phyloP scores from a whole-genome alignment of 805 yeast genomes.

The Wickerhamiella azyma region DNA sequence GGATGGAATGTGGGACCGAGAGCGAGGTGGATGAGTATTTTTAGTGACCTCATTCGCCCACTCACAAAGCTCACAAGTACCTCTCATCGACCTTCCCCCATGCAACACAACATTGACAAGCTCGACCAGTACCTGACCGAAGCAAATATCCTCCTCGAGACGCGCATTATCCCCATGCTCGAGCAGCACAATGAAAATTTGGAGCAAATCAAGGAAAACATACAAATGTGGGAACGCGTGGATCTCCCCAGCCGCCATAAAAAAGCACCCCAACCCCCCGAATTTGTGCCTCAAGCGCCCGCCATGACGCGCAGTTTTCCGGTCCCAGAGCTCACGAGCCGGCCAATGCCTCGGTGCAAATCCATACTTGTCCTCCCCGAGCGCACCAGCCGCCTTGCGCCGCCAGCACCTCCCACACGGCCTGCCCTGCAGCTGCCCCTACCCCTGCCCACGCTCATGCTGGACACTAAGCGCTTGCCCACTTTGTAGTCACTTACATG shows the following conservation, averaged over 20 bases:
- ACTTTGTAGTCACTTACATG: slow-evolving; percentile 33
- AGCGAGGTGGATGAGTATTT: too few species aligned
- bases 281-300: too few species aligned
- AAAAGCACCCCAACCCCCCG: too few species aligned
- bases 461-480: too few species aligned
- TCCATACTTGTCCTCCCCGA: too few species aligned
- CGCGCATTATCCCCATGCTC: background rate
- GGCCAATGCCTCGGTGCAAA: too few species aligned
- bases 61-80: too few species aligned
- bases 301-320: background rate
- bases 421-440: too few species aligned
- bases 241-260: background rate
- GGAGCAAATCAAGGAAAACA: background rate
- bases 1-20: background rate
- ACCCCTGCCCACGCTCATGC: background rate
- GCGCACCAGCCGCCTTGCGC: too few species aligned
- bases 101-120: background rate
- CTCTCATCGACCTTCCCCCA: too few species aligned
- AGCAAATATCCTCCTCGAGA: background rate
- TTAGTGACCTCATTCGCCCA: too few species aligned
- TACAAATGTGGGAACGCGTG: background rate
- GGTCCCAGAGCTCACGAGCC: background rate
- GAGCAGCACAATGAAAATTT: background rate
- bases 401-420: too few species aligned
- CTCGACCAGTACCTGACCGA: background rate